Percentiles rank a stretch among this genome's conserved stretches.
Conservation (phyloP, 371 early-diverging fungal genomes). For the Conidiobolus coronatus region DNA sequence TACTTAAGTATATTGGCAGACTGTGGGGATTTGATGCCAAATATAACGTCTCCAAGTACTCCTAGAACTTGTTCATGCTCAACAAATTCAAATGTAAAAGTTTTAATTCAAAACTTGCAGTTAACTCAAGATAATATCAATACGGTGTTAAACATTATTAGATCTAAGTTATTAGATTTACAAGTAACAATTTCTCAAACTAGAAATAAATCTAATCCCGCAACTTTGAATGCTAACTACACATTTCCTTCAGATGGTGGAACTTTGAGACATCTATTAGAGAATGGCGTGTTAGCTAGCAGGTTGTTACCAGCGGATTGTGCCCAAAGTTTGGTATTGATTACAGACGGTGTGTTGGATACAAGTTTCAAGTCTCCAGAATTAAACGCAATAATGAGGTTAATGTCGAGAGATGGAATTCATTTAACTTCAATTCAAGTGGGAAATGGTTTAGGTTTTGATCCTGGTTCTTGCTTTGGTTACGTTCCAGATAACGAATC, state of each 20-base stretch:
- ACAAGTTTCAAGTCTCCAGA: slow-evolving; percentile 17
- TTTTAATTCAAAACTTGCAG: slow-evolving; percentile 32
- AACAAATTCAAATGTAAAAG: slow-evolving; percentile 14
- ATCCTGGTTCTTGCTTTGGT: slow-evolving; percentile 60
- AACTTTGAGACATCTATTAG: slow-evolving; percentile 28
- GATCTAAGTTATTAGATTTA: slow-evolving; percentile 23
- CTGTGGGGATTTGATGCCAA: slow-evolving; percentile 28
- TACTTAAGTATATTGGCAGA: slow-evolving; percentile 54
- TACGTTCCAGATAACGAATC: slow-evolving; percentile 73
- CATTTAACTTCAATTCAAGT: slow-evolving; percentile 60
- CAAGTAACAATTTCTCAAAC: slow-evolving; percentile 26
- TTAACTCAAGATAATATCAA: slow-evolving; percentile 22
- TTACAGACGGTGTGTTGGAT: slow-evolving; percentile 72
- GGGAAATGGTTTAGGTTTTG: slow-evolving; percentile 46
- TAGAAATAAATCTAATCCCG: slow-evolving; percentile 10
- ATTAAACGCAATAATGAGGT: slow-evolving; percentile 16
- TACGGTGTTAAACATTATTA: slow-evolving; percentile 21
- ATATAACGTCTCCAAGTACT: slow-evolving; percentile 24
- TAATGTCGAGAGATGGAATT: slow-evolving; percentile 34
- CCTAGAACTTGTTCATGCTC: slow-evolving; percentile 24
- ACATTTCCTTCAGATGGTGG: neutral
- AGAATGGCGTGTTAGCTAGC: slow-evolving; percentile 39
- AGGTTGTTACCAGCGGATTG: slow-evolving; percentile 37
- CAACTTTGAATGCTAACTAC: neutral
- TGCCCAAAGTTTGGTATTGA: slow-evolving; percentile 35